phyloP scores from a whole-genome alignment of 2,329 filamentous ascomycete genomes.

The Berkeleyomyces rouxiae region DNA sequence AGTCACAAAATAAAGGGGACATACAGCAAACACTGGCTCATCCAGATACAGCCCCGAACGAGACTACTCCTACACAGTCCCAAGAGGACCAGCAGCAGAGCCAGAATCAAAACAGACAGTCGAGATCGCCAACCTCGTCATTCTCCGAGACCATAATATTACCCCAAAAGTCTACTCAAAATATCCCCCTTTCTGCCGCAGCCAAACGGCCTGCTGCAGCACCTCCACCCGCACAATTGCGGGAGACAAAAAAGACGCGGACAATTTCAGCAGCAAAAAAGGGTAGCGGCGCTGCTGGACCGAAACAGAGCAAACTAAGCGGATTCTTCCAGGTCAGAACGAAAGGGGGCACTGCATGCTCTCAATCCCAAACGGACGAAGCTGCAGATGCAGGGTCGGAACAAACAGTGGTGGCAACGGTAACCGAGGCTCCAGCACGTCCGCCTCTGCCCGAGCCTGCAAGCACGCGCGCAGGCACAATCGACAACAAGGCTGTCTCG shows the following conservation, averaged over 20 bases:
- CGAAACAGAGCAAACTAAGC: slow-evolving; percentile 43
- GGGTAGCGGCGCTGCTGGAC: slow-evolving; percentile 12
- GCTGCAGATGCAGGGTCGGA: not conserved
- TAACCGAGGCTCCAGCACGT: not conserved
- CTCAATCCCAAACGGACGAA: not conserved
- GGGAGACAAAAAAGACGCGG: slow-evolving; percentile 9
- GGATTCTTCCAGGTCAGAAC: slow-evolving; percentile 61
- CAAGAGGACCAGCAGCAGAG: not conserved
- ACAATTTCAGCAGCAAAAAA: slow-evolving; percentile 17
- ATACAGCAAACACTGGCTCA: not conserved
- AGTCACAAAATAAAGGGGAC: not conserved
- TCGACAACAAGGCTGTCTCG: not conserved
- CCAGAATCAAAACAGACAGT: not conserved
- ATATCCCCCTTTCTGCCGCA: not conserved
- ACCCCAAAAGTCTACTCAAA: not conserved
- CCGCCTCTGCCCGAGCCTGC: not conserved
- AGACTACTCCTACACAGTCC: not conserved
- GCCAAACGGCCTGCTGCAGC: slow-evolving; percentile 5
- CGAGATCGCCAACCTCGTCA: not conserved
- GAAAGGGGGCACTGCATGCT: not conserved
- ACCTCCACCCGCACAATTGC: slow-evolving; percentile 22
- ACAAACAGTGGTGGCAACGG: not conserved
- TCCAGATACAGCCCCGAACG: not conserved
- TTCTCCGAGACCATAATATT: not conserved
- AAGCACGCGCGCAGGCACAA: not conserved